Percentiles rank a stretch among this genome's conserved stretches.
Evolutionary conservation across 139 green algal species (phyloP).

Genomic region (Ostreobium quekettii): DNA sequence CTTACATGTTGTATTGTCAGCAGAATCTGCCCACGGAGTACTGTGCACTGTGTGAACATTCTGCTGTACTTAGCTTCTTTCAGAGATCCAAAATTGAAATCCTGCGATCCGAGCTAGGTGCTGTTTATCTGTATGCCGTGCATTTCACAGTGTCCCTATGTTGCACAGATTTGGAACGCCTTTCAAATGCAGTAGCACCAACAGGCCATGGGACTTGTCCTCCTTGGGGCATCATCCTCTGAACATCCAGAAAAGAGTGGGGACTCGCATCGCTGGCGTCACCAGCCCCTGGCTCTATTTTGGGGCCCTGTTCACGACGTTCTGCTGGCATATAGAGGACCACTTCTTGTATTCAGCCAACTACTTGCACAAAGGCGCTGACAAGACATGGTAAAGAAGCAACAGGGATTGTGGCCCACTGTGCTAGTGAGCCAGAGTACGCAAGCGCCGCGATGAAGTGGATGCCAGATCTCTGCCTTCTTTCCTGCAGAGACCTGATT

Average conservation of each 20-base stretch:
- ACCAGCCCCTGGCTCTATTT: constrained; percentile 78
- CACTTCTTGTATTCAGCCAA: constrained; percentile 89
- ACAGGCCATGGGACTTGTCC: constrained; percentile 26
- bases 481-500: neutral
- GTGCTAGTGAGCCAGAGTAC: neutral
- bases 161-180: constrained; percentile 13
- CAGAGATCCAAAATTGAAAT: too few relatives aligned
- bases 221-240: constrained; percentile 18
- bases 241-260: constrained; percentile 53
- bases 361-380: constrained; percentile 75
- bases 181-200: neutral
- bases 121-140: too few relatives aligned
- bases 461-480: neutral
- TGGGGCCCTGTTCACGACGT: constrained; percentile 64
- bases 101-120: too few relatives aligned
- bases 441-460: neutral
- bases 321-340: constrained; percentile 82
- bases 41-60: too few relatives aligned
- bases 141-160: neutral
- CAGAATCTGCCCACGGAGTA: too few relatives aligned
- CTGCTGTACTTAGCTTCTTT: too few relatives aligned
- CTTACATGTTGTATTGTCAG: too few relatives aligned
- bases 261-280: constrained; percentile 54
- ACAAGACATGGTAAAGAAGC: constrained; percentile 33
- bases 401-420: neutral